Percentiles rank a stretch among this genome's conserved stretches.
These are phyloP conservation scores for Solanum sparsipilum DNA, from an alignment of 257 asterid genomes.

Conservation along the genomic window DNA sequence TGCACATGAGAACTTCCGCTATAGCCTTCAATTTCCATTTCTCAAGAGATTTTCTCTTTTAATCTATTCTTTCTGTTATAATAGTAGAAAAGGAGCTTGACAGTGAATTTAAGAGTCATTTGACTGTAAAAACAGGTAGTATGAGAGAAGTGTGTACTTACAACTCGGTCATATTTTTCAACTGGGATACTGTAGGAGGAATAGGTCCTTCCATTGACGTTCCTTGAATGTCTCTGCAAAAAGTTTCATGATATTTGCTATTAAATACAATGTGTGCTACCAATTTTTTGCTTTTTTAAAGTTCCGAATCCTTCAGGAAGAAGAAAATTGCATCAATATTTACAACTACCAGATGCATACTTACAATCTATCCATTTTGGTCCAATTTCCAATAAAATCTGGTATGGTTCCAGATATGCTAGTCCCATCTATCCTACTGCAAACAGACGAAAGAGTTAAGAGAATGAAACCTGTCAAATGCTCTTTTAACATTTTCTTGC, in stretches of 20 bases:
- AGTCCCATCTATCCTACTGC: slow-evolving; percentile 87
- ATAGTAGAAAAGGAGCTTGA: not conserved
- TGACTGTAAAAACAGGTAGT: not conserved
- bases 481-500: slow-evolving; percentile 12
- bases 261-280: not conserved
- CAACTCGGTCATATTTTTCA: slow-evolving; percentile 36
- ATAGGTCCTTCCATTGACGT: slow-evolving; percentile 71
- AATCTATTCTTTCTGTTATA: not conserved
- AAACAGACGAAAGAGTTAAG: slow-evolving; percentile 10
- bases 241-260: not conserved
- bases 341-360: slow-evolving; percentile 9
- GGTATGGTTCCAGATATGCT: slow-evolving; percentile 61
- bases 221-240: slow-evolving; percentile 71
- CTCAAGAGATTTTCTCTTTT: not conserved
- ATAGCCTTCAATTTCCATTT: not conserved
- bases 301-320: not conserved
- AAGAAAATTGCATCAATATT: not conserved
- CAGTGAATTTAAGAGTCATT: not conserved
- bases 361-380: slow-evolving; percentile 43
- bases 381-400: slow-evolving; percentile 73
- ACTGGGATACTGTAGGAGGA: slow-evolving; percentile 37
- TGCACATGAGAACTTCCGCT: not conserved
- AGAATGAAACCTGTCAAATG: not conserved
- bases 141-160: slow-evolving; percentile 22
- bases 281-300: not conserved